Percentiles rank a stretch among this genome's conserved stretches.
Conservation (phyloP, 2,329 filamentous ascomycete genomes). For the Paecilomyces formosus region DNA sequence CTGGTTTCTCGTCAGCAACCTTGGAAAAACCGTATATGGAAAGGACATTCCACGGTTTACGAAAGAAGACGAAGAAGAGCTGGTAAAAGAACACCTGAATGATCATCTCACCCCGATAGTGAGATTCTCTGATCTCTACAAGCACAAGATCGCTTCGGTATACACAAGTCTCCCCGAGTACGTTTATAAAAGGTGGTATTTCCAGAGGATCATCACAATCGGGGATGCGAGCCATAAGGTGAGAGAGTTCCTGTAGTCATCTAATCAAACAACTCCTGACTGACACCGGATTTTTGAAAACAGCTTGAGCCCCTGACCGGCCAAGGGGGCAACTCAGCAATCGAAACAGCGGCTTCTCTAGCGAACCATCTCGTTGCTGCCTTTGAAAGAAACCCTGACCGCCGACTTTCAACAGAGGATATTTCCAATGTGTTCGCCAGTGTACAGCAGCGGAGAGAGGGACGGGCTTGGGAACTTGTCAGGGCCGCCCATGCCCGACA, state of each 20-base stretch:
- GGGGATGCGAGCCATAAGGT: conserved; percentile 1
- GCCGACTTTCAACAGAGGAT: background rate
- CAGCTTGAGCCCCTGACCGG: conserved; percentile 10
- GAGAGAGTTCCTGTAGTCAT: no score
- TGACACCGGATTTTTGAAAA: no score
- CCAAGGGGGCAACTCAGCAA: conserved; percentile 13
- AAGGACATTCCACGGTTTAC: conserved; percentile 14
- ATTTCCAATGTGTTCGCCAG: background rate
- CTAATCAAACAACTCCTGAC: no score
- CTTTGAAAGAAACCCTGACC: background rate
- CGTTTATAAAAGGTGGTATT: conserved; percentile 8
- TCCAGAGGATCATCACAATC: background rate
- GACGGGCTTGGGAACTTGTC: conserved; percentile 5
- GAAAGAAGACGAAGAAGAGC: conserved; percentile 11
- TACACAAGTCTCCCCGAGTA: conserved; percentile 12
- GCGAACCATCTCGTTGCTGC: conserved; percentile 8
- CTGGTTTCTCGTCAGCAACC: conserved; percentile 16
- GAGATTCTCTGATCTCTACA: conserved; percentile 15
- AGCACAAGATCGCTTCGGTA: conserved; percentile 7
- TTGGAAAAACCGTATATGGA: conserved; percentile 10
- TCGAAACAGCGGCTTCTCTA: conserved; percentile 12
- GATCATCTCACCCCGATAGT: conserved; percentile 12
- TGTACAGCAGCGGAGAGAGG: conserved; percentile 7
- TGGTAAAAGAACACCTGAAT: conserved; percentile 8
- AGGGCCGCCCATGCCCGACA: conserved; percentile 9